Evolutionary conservation across 2,329 filamentous ascomycete genomes (phyloP).

Genomic region (Fusarium piperis): DNA sequence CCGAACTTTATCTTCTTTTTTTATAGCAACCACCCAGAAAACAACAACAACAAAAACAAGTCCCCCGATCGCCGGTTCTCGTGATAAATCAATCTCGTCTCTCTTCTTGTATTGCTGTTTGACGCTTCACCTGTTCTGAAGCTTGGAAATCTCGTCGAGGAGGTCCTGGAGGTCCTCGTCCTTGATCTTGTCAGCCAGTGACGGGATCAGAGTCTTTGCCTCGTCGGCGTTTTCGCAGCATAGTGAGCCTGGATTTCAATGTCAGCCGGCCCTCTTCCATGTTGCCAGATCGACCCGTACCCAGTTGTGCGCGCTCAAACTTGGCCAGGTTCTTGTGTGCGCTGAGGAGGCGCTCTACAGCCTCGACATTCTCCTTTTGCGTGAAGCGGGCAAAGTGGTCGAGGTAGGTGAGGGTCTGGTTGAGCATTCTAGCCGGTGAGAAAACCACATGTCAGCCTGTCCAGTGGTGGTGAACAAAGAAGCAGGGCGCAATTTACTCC

Average conservation of each 20-base stretch:
- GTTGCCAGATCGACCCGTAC: slow-evolving; percentile 56
- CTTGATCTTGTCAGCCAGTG: slow-evolving; percentile 85
- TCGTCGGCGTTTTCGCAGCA: slow-evolving; percentile 95
- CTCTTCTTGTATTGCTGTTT: not conserved
- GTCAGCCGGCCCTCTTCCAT: slow-evolving; percentile 2
- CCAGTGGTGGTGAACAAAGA: not conserved
- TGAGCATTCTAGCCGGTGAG: slow-evolving; percentile 69
- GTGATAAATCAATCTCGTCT: not conserved
- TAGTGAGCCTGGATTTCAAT: slow-evolving; percentile 72
- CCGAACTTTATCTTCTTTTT: not conserved
- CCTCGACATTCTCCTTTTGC: slow-evolving; percentile 91
- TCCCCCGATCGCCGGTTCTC: not conserved
- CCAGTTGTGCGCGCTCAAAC: slow-evolving; percentile 93
- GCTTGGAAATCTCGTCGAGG: slow-evolving; percentile 89
- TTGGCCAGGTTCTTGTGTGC: slow-evolving; percentile 83
- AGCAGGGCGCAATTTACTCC: slow-evolving; percentile 64
- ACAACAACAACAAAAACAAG: not conserved
- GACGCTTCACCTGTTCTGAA: slow-evolving; percentile 57
- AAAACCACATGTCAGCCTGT: not conserved
- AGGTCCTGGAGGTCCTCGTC: slow-evolving; percentile 90
- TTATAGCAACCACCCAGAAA: slow-evolving; percentile 12
- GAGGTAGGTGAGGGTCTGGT: slow-evolving; percentile 90
- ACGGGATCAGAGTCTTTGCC: slow-evolving; percentile 95
- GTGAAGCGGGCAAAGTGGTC: slow-evolving; percentile 97
- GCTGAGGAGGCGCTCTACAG: slow-evolving; percentile 88